phyloP scores from a whole-genome alignment of 2,329 filamentous ascomycete genomes.

The Paecilomyces variotii region DNA sequence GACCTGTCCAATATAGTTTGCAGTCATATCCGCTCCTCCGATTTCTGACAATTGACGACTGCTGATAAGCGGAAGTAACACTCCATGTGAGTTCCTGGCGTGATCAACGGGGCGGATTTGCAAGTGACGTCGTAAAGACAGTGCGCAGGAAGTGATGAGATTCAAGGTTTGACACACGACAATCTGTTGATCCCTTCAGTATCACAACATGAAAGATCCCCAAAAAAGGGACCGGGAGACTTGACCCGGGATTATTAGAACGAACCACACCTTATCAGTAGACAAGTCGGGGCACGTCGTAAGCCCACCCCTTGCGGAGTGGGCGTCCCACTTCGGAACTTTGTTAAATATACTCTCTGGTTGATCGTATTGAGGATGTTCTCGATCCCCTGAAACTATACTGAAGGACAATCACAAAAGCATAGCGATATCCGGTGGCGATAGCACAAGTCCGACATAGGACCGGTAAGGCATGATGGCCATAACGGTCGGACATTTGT shows the following conservation, averaged over 20 bases:
- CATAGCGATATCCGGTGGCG: not conserved
- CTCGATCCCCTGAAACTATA: not conserved
- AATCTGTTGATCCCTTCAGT: not conserved
- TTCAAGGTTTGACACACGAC: too few relatives aligned
- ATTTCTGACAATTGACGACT: too few relatives aligned
- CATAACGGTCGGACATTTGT: not conserved
- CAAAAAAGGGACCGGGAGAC: not conserved
- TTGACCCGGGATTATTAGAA: not conserved
- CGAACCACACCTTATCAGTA: not conserved
- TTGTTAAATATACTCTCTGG: not conserved
- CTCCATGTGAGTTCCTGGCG: too few relatives aligned
- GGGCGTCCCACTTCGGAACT: not conserved
- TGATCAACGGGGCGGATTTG: too few relatives aligned
- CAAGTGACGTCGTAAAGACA: too few relatives aligned
- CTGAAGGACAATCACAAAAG: not conserved
- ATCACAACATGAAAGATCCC: not conserved
- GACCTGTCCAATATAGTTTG: too few relatives aligned
- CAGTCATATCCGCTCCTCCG: too few relatives aligned
- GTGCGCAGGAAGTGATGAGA: too few relatives aligned
- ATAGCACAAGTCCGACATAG: not conserved
- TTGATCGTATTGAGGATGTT: not conserved
- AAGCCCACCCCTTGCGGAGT: not conserved
- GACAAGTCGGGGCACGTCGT: not conserved
- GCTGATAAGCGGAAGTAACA: too few relatives aligned
- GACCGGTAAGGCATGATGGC: not conserved